Evolutionary conservation across 352 stramenopile species (phyloP), one percentile per base, ranked within the genome.

Genomic region (Phytophthora sp.): DNA sequence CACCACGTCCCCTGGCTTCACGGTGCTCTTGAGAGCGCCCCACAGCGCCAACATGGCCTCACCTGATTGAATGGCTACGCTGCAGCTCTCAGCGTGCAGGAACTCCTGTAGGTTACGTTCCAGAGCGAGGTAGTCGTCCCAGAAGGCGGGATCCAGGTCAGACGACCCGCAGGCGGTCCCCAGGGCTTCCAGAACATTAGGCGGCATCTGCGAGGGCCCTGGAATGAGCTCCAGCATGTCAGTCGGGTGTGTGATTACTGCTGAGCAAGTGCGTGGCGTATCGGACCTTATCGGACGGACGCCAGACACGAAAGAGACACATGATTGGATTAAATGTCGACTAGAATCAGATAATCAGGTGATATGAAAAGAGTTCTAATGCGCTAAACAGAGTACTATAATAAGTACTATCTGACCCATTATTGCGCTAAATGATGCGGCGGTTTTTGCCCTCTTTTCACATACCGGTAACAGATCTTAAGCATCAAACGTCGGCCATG

Each of bases 1-100:
- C 23, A 88, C 79, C 13, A 71, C 57, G 31, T 85, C 79, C 5
- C 76, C 73, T 21, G 73, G 67, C 33, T 47, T 45, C 1, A 88
- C 20, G 1, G 68, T 73, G 56, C 79, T 88, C 59, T 82, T 83
- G 35, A 88, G 64, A 0, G 79, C 76, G 20, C 79, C 79, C 79
- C 79, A 88, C 50, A 88, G 59, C 13, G 66, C 64, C 45, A 82
- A 56, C 79, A 88, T 88, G 45, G 76, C 79, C 66, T 88, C 79
- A 20, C 79, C 76, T n/a, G 79, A 88, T 49, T 82, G 74, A 42
- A 88, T 82, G 38, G 71, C 74, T 18, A 87, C 66, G 21, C 60
- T 71, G 57, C 62, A 72, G 8, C 70, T 68, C 20, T 69, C 27
- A 12, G 78, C 75, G 47, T 72, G 46, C 20, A 87, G 56, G 7